Conservation (phyloP, 1,284 basidiomycete genomes). For the Puccinia coronata region DNA sequence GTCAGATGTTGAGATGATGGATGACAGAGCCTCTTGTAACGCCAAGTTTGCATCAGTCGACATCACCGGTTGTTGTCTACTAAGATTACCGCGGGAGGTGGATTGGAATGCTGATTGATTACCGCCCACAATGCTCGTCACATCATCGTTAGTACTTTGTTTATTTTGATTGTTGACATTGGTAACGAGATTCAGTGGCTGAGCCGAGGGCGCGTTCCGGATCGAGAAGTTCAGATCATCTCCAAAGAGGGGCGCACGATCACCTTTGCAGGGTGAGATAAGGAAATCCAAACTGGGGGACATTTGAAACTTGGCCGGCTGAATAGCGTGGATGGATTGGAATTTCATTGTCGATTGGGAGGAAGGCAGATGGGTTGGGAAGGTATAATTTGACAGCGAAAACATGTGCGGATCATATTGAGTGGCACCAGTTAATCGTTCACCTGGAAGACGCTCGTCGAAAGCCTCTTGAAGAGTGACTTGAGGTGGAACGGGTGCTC, state of each 20-base stretch:
- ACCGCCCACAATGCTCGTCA: background rate
- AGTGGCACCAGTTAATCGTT: conserved; percentile 35
- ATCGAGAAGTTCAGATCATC: conserved; percentile 33
- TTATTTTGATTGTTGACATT: no score
- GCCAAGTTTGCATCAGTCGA: conserved; percentile 29
- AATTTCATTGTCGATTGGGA: conserved; percentile 11
- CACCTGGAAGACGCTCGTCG: conserved; percentile 39
- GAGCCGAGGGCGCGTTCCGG: background rate
- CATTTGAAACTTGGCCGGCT: conserved; percentile 1
- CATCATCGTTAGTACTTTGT: background rate
- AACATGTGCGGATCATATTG: conserved; percentile 24
- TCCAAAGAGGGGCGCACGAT: conserved; percentile 37
- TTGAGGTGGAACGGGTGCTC: conserved; percentile 36
- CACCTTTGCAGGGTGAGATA: conserved; percentile 30
- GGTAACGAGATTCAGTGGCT: background rate
- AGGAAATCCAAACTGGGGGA: conserved; percentile 47
- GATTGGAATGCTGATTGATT: background rate
- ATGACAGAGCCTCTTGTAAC: conserved; percentile 46
- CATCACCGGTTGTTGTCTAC: conserved; percentile 18
- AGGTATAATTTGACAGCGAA: conserved; percentile 13
- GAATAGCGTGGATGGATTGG: background rate
- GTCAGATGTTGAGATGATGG: conserved; percentile 44
- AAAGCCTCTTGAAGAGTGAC: conserved; percentile 43
- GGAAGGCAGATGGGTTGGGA: conserved; percentile 1
- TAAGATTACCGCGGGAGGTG: background rate